A percentile compares a stretch with the other conserved stretches of the same genome.
phyloP scores from a whole-genome alignment of 805 yeast species.

The Novakomyces olei region DNA sequence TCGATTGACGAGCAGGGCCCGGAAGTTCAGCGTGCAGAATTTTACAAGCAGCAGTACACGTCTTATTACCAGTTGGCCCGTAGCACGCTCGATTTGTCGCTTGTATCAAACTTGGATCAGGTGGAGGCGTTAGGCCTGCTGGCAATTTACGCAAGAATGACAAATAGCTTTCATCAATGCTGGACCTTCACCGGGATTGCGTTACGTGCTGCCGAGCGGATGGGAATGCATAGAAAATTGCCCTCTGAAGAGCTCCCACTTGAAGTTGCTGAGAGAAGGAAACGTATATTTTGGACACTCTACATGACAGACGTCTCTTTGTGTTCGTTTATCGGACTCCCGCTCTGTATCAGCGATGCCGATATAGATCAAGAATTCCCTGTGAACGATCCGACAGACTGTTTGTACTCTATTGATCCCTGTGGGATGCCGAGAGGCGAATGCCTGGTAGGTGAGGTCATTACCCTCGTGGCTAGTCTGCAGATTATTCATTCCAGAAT shows the following conservation, averaged over 20 bases:
- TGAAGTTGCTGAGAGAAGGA: conserved; percentile 51
- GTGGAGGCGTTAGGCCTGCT: not conserved
- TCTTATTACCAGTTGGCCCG: conserved; percentile 1
- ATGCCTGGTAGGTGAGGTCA: not conserved
- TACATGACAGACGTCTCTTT: conserved; percentile 80
- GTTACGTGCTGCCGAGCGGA: not conserved
- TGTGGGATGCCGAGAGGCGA: not conserved
- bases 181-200: conserved; percentile 1
- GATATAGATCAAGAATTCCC: conserved; percentile 81
- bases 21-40: too few species aligned
- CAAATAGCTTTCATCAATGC: conserved; percentile 1
- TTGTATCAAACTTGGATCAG: not conserved
- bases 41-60: conserved; percentile 21
- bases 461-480: not conserved
- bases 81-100: not conserved
- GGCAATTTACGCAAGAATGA: not conserved
- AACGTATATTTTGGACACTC: conserved; percentile 71
- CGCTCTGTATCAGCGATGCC: conserved; percentile 49
- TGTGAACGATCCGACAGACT: conserved; percentile 32
- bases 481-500: conserved; percentile 1
- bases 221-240: conserved; percentile 1
- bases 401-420: not conserved
- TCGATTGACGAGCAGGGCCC: too few species aligned
- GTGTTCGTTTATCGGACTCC: conserved; percentile 68
- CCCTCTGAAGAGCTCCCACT: not conserved